A percentile compares a stretch with the other conserved stretches of the same genome.
phyloP scores from a whole-genome alignment of 2,329 filamentous ascomycete genomes.

The Aspergillus puulaauensis region DNA sequence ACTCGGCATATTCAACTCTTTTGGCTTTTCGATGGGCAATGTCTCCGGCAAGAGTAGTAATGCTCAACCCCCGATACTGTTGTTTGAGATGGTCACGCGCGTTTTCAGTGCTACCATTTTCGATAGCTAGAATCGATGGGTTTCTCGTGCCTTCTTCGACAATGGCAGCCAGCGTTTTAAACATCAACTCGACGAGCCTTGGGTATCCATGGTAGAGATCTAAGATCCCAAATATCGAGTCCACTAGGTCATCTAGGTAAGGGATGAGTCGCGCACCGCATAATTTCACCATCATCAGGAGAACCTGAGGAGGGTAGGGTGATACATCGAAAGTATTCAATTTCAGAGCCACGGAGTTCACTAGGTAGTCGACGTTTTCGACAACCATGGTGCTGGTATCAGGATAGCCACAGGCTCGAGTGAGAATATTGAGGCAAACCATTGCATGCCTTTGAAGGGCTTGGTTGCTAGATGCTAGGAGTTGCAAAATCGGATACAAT shows the following conservation, averaged over 20 bases:
- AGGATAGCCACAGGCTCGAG: conserved; percentile 69
- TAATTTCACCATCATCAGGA: conserved; percentile 90
- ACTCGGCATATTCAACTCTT: conserved; percentile 21
- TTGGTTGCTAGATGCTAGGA: conserved; percentile 70
- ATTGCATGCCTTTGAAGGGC: conserved; percentile 78
- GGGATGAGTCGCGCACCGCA: conserved; percentile 79
- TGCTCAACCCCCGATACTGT: conserved; percentile 28
- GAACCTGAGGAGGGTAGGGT: conserved; percentile 83
- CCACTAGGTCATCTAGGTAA: conserved; percentile 87
- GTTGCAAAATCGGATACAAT: conserved; percentile 86
- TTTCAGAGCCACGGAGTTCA: conserved; percentile 85
- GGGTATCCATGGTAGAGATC: conserved; percentile 95
- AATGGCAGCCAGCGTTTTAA: conserved; percentile 76
- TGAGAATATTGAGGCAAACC: conserved; percentile 76
- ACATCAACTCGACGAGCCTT: conserved; percentile 78
- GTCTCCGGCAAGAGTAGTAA: conserved; percentile 35
- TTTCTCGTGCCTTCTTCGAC: conserved; percentile 74
- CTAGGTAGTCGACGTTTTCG: conserved; percentile 92
- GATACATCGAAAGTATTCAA: conserved; percentile 91
- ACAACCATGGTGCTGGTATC: conserved; percentile 78
- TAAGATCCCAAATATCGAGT: conserved; percentile 87
- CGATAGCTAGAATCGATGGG: conserved; percentile 48
- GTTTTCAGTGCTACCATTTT: conserved; percentile 26
- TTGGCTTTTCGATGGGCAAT: conserved; percentile 35
- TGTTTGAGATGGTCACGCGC: conserved; percentile 29